phyloP scores from a whole-genome alignment of 164 flowering plant genomes.

The Stephania japonica region DNA sequence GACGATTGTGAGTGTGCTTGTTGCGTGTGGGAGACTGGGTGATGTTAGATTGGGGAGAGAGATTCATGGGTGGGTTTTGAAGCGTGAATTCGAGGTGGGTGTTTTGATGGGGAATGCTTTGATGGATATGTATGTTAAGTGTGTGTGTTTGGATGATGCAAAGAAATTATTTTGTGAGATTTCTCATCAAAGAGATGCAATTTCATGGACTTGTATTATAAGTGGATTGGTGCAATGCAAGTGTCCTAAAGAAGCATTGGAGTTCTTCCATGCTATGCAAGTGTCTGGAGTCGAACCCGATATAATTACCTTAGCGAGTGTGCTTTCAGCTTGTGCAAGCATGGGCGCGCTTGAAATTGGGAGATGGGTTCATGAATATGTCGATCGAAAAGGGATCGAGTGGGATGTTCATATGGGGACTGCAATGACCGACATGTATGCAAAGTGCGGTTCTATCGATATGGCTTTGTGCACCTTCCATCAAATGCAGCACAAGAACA shows the following conservation, averaged over 20 bases:
- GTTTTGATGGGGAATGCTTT: constrained; percentile 38
- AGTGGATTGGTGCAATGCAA: constrained; percentile 42
- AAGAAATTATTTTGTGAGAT: constrained; percentile 34
- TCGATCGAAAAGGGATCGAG: constrained; percentile 26
- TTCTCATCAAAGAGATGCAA: constrained; percentile 28
- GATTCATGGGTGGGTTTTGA: constrained; percentile 36
- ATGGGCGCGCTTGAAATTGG: constrained; percentile 46
- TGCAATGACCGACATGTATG: constrained; percentile 53
- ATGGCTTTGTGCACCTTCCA: constrained; percentile 31
- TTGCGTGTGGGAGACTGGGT: constrained; percentile 36
- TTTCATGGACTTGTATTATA: constrained; percentile 52
- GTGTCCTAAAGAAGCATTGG: constrained; percentile 33
- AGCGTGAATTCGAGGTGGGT: constrained; percentile 13
- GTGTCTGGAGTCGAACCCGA: constrained; percentile 34
- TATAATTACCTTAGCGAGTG: constrained; percentile 36
- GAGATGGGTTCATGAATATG: constrained; percentile 47
- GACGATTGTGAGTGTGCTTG: constrained; percentile 35
- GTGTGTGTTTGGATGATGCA: constrained; percentile 32
- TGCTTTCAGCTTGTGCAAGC: constrained; percentile 55
- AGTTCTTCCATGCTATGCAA: constrained; percentile 34
- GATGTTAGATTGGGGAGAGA: constrained; percentile 31
- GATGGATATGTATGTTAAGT: constrained; percentile 49
- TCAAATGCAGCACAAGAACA: constrained; percentile 21
- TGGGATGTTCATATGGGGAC: constrained; percentile 47
- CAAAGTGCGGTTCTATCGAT: constrained; percentile 54